Base-by-base conservation (phyloP, 208 protist species). In the Trypanosomatidae sp. region DNA sequence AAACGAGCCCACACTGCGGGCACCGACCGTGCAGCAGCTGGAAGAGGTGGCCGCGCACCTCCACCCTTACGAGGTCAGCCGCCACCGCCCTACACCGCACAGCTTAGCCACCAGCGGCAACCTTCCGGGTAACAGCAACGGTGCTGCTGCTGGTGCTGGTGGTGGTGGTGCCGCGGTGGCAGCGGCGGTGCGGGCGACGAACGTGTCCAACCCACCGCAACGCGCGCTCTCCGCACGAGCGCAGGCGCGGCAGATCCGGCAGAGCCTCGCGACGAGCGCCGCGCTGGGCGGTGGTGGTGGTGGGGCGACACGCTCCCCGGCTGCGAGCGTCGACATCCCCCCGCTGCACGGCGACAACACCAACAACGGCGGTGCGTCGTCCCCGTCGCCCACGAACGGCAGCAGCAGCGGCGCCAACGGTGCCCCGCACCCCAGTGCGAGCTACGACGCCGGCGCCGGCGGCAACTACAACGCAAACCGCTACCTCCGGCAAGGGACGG, bases 1-100 rank as follows among this genome's bases (percentile, higher is more conserved):
- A 6, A 62, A 71, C 15, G 71, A 81, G 43, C 64, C 25, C 22
- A 50, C 73, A 1, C 25, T 73, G 19, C 62, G 39, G 22, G 39
- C 79, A 55, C 87, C 87, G 33, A 83, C 85, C 22, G 71, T 71
- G 43, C 50, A 65, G 49, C 66, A 88, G 68, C 77, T 90, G 9
- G 47, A 55, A n/a, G 79, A 78, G 5, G 64, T 82, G 43, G 79
- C 67, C 0, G 47, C 58, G 30, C 85, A 74, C 36, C 66, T 93
- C 33, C 85, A 75, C 30, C 67, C 82, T 1, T 65, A 67, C 43
- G 69, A 79, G 28, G 62, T 58, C 9, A 53, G 19, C 56, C 75
- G 53, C 0, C 73, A 79, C 75, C 75, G 75, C 44, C 22, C 69
- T 55, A 69, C 25, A 13, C 36, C 28, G 22, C n/a, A n/a, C n/a